Evolutionary conservation across 768 basidiomycete genomes (phyloP).

Genomic region (Trametes cinnabarina): DNA sequence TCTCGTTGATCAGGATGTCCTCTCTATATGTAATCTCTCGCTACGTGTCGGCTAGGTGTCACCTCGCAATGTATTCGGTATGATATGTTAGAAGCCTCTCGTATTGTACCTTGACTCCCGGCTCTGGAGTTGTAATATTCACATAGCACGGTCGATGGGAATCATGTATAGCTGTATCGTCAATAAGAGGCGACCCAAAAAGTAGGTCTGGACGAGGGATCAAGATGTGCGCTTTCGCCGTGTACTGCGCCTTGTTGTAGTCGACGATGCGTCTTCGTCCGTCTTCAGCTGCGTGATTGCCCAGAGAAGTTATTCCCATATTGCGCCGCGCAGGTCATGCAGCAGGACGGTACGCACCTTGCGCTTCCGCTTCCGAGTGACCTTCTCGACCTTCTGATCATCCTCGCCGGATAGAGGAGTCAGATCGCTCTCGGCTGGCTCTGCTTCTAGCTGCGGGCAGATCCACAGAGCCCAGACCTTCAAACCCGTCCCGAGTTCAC

Average conservation of each 20-base stretch:
- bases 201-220: too few species aligned
- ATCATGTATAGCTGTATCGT: background rate
- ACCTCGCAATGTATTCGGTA: background rate
- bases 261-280: background rate
- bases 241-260: background rate
- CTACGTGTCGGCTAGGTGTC: background rate
- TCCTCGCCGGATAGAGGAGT: slow-evolving; percentile 25
- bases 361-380: slow-evolving; percentile 20
- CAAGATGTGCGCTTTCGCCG: background rate
- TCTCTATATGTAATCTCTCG: background rate
- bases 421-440: slow-evolving; percentile 24
- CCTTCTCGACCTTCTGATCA: slow-evolving; percentile 12
- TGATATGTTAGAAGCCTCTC: background rate
- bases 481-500: background rate
- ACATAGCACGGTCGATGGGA: slow-evolving; percentile 10
- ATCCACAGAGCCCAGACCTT: too few species aligned
- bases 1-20: slow-evolving; percentile 7
- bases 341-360: slow-evolving; percentile 14
- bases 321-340: too few species aligned
- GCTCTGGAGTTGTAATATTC: slow-evolving; percentile 10
- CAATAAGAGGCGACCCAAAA: background rate
- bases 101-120: slow-evolving; percentile 7
- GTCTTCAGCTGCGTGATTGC: slow-evolving; percentile 3
- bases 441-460: slow-evolving; percentile 6
- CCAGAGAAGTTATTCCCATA: too few species aligned